Percentiles rank a stretch among this genome's conserved stretches.
Conservation (phyloP, 2,329 filamentous ascomycete species). For the Epichloe hybrida region DNA sequence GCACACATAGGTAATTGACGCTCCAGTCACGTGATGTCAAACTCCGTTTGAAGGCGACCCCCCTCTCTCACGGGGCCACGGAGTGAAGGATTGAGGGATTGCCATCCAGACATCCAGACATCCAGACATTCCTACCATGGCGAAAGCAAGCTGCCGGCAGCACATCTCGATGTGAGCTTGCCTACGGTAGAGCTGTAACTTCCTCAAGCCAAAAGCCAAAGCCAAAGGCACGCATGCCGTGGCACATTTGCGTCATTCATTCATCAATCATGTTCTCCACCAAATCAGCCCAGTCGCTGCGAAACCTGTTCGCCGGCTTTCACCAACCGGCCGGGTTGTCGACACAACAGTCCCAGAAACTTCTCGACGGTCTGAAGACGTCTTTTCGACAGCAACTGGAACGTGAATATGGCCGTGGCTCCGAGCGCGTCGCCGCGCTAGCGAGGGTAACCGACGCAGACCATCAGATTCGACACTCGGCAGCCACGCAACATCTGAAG, state of each 20-base stretch:
- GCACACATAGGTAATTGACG: too few species aligned
- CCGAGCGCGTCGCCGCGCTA: conserved; percentile 12
- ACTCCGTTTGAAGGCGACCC: too few species aligned
- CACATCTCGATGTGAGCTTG: conserved; percentile 3
- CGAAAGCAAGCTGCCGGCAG: conserved; percentile 1
- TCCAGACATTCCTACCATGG: not conserved
- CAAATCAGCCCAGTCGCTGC: conserved; percentile 23
- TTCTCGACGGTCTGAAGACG: conserved; percentile 41
- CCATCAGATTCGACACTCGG: conserved; percentile 22
- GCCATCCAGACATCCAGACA: not conserved
- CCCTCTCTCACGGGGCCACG: too few species aligned
- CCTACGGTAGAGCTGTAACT: conserved; percentile 4
- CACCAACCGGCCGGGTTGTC: conserved; percentile 40
- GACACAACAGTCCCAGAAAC: conserved; percentile 36
- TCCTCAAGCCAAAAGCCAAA: not conserved
- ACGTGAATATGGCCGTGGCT: conserved; percentile 36
- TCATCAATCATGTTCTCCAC: conserved; percentile 22
- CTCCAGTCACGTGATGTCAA: too few species aligned
- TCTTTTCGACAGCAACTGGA: conserved; percentile 47
- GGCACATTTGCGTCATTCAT: not conserved
- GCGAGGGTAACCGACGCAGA: conserved; percentile 9
- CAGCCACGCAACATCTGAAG: conserved; percentile 34
- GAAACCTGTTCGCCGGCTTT: conserved; percentile 26
- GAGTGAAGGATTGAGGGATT: too few species aligned
- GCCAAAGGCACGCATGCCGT: not conserved